phyloP scores from a whole-genome alignment of 495 filamentous ascomycete species.

The Oleoguttula mirabilis region DNA sequence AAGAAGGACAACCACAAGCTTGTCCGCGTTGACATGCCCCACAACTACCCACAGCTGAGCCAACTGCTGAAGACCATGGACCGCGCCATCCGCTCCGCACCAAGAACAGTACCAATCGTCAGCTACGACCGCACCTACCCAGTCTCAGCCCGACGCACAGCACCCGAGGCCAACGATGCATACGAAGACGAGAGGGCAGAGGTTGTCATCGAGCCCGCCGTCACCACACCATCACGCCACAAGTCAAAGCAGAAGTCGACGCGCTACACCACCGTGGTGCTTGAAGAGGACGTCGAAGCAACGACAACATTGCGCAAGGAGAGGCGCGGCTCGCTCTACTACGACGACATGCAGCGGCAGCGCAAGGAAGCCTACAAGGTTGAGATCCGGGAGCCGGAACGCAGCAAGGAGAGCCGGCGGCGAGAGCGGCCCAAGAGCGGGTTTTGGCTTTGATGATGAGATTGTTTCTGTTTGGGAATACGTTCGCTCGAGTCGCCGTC shows the following conservation, averaged over 20 bases:
- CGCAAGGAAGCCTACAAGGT: constrained; percentile 26
- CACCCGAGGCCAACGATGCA: background rate
- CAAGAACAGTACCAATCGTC: constrained; percentile 23
- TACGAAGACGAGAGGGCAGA: background rate
- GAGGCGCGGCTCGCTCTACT: constrained; percentile 29
- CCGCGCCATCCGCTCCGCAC: constrained; percentile 16
- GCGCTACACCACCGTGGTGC: constrained; percentile 7
- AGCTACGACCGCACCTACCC: constrained; percentile 26
- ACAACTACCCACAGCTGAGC: constrained; percentile 24
- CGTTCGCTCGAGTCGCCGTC: no score
- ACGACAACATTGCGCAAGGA: constrained; percentile 6
- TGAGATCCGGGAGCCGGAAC: constrained; percentile 26
- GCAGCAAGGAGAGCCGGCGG: constrained; percentile 1
- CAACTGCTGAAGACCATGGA: constrained; percentile 28
- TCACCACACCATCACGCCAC: background rate
- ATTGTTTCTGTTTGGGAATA: no score
- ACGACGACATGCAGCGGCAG: constrained; percentile 21
- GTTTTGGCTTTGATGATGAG: constrained; percentile 9
- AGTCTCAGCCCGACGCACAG: constrained; percentile 20
- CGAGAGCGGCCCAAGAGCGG: constrained; percentile 20
- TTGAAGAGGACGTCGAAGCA: constrained; percentile 17
- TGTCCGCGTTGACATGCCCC: constrained; percentile 29
- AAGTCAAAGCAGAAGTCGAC: constrained; percentile 7
- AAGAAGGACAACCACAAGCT: constrained; percentile 26
- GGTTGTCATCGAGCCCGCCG: constrained; percentile 10